Evolutionary conservation across 106 monocot species (phyloP), one percentile per base, ranked within the genome.

Genomic region (Hemerocallis citrina): DNA sequence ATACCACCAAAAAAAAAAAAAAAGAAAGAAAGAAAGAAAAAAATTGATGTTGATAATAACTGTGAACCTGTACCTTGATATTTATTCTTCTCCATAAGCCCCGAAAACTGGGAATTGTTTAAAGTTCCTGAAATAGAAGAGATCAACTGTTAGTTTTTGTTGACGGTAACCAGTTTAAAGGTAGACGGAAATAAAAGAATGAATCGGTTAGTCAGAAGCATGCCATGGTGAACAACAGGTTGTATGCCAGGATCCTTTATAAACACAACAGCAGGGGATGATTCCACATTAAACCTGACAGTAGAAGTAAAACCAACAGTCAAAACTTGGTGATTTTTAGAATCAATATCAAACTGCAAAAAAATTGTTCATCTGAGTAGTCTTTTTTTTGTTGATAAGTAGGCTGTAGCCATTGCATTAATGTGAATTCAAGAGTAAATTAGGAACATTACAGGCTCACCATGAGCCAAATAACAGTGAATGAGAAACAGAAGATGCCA

Each of bases 141-240:
- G 24, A 61, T 61, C 13, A 16, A 61, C 24, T 22, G 43, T 40
- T 42, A 41, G 42, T 13, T 61, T 40, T 29, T 28, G 25, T 15
- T 34, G 0, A 15, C n/a, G 14, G n/a, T n/a, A 43, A 21, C 22
- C 40, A 58, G 12, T 12, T 36, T 7, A 29, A 46, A 9, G 6
- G 46, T 40, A 6, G 44, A 41, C 35, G 36, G 43, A 21, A 61
- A 42, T 27, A 9, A 46, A 24, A 43, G 28, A 20, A n/a, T n/a
- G n/a, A n/a, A n/a, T n/a, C n/a, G n/a, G n/a, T n/a, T 5, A 62
- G 3, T 19, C 38, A 28, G 65, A 46, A 52, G n/a, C 73, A 75
- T 91, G 60, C 98, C 98, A 82, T 98, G 81, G 57, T 88, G 65
- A 70, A 98, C 76, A 74, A 77, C 13, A 56, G 92, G 92, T 42